Evolutionary conservation across 2,329 filamentous ascomycete genomes (phyloP).

Genomic region (Camptophora hylomeconis): DNA sequence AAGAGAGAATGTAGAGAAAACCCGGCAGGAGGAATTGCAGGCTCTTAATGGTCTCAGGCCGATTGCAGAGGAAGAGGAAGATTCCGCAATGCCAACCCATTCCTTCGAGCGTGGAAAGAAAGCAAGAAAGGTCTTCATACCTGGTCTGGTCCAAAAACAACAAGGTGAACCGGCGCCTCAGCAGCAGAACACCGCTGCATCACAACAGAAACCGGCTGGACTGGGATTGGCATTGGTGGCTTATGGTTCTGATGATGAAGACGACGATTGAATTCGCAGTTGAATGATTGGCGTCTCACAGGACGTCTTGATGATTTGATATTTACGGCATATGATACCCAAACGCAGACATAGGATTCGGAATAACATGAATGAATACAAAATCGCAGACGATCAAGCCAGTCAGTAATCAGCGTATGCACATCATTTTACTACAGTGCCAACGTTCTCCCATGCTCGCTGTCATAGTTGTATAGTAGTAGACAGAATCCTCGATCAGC

Average conservation of each 20-base stretch:
- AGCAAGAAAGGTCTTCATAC: conserved; percentile 72
- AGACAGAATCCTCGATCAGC: no score
- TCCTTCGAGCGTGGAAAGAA: conserved; percentile 68
- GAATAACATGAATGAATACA: no score
- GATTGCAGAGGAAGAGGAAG: conserved; percentile 22
- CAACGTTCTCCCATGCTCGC: no score
- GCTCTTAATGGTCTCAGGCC: conserved; percentile 23
- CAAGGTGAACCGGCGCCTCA: conserved; percentile 2
- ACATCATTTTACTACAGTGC: no score
- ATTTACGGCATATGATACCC: no score
- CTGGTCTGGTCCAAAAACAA: conserved; percentile 64
- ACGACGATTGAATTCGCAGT: conserved; percentile 26
- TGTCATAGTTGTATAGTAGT: no score
- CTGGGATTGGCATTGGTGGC: conserved; percentile 14
- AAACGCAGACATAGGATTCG: no score
- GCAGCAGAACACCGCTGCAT: background rate
- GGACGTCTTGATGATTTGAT: no score
- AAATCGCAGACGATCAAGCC: no score
- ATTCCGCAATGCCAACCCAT: conserved; percentile 33
- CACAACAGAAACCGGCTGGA: conserved; percentile 4
- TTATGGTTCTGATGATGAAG: conserved; percentile 16
- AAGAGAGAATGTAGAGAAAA: conserved; percentile 42
- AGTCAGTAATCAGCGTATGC: no score
- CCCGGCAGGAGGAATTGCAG: conserved; percentile 40
- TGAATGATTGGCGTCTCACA: conserved; percentile 1